Evolutionary conservation across 2,329 filamentous ascomycete genomes (phyloP).

Genomic region (Trichoderma asperellum): DNA sequence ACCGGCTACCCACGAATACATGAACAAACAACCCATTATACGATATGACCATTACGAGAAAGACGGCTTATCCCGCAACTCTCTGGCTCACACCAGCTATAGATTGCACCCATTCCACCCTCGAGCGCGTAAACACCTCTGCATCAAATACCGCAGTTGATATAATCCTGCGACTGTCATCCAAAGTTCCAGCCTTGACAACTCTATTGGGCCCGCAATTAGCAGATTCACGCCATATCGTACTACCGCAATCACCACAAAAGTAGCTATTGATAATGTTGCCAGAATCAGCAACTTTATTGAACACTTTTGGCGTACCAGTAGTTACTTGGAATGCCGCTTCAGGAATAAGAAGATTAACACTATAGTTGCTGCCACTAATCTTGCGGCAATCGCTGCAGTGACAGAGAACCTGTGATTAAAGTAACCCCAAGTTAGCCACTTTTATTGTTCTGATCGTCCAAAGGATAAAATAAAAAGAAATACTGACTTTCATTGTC

Average conservation of each 20-base stretch:
- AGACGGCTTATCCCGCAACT: neutral
- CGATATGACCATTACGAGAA: neutral
- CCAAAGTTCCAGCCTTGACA: conserved; percentile 4
- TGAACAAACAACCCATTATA: too few relatives aligned
- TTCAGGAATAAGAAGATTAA: neutral
- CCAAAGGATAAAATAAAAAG: neutral
- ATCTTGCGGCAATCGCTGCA: conserved; percentile 17
- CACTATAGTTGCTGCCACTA: conserved; percentile 5
- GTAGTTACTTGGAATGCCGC: neutral
- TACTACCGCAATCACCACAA: neutral
- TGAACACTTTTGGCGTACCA: conserved; percentile 3
- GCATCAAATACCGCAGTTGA: neutral
- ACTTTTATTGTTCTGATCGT: neutral
- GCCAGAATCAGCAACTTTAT: neutral
- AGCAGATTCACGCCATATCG: neutral
- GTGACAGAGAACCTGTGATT: neutral
- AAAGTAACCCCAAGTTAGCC: neutral
- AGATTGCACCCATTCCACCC: neutral
- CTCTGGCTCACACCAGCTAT: neutral
- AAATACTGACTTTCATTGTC: neutral
- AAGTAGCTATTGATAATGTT: neutral
- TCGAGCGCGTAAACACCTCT: conserved; percentile 9
- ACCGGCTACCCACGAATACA: neutral
- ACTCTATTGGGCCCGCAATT: neutral
- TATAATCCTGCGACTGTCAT: neutral